phyloP scores from a whole-genome alignment of 441 rosid species.

The Populus hybrid region DNA sequence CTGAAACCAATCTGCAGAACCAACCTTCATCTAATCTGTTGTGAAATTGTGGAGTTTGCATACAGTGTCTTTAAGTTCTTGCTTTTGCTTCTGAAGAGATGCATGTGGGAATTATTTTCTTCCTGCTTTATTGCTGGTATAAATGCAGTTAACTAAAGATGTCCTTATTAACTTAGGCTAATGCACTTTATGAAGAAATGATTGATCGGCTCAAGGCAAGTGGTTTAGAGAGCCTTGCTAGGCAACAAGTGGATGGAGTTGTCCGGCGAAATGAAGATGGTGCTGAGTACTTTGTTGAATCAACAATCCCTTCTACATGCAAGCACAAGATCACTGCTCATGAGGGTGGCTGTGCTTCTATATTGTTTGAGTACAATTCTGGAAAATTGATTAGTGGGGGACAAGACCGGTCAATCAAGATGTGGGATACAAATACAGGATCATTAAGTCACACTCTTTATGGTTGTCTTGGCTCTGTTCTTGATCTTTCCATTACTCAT shows the following conservation, averaged over 20 bases:
- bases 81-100: background rate
- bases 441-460: constrained; percentile 52
- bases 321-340: constrained; percentile 77
- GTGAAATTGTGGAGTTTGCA: background rate
- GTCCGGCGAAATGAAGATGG: constrained; percentile 90
- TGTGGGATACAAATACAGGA: constrained; percentile 86
- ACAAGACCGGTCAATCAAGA: constrained; percentile 75
- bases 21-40: background rate
- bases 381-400: constrained; percentile 77
- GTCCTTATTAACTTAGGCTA: constrained; percentile 46
- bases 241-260: constrained; percentile 92
- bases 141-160: constrained; percentile 8
- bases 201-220: constrained; percentile 75
- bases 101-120: background rate
- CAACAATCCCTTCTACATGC: constrained; percentile 67
- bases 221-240: constrained; percentile 83
- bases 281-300: constrained; percentile 73
- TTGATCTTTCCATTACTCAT: constrained; percentile 75
- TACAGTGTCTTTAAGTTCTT: background rate
- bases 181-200: constrained; percentile 89
- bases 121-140: background rate
- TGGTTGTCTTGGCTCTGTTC: constrained; percentile 88
- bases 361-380: constrained; percentile 74
- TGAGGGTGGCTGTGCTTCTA: constrained; percentile 89
- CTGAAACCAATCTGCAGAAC: background rate